Percentiles rank a stretch among this genome's conserved stretches.
Evolutionary conservation across 768 basidiomycete genomes (phyloP).

Genomic region (Suillus variegatus): DNA sequence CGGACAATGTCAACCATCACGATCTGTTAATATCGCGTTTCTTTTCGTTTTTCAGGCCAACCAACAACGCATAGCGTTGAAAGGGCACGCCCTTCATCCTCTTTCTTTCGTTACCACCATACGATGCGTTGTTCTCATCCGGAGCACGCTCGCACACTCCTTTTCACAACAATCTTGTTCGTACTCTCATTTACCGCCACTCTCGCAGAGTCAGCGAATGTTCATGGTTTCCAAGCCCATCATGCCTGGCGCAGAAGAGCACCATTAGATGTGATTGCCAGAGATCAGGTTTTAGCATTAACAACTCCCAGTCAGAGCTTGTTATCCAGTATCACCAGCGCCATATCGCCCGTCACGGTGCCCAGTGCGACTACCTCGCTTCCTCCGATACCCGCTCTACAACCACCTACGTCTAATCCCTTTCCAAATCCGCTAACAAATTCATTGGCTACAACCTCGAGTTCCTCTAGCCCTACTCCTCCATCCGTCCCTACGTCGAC

Average conservation of each 20-base stretch:
- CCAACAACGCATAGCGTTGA: neutral
- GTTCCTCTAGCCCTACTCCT: neutral
- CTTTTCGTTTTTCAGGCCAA: slow-evolving; percentile 1
- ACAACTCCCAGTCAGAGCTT: neutral
- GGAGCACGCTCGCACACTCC: slow-evolving; percentile 10
- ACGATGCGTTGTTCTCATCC: slow-evolving; percentile 4
- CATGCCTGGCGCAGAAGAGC: slow-evolving; percentile 12
- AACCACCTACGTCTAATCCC: neutral
- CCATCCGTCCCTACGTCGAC: neutral
- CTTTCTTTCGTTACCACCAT: neutral
- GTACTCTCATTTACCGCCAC: slow-evolving; percentile 10
- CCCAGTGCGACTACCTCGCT: neutral
- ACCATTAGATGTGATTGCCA: neutral
- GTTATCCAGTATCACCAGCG: neutral
- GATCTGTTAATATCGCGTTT: neutral
- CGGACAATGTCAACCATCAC: neutral
- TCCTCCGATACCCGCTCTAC: neutral
- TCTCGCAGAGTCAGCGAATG: neutral
- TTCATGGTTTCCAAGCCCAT: slow-evolving; percentile 3
- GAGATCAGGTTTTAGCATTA: neutral
- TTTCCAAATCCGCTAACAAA: neutral
- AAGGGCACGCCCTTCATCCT: neutral
- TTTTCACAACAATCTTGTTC: slow-evolving; percentile 15
- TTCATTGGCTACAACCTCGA: neutral
- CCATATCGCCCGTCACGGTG: neutral